Percentiles rank a stretch among this genome's conserved stretches.
Evolutionary conservation across 2,329 filamentous ascomycete species (phyloP).

Genomic region (Sporothrix variecibatus): DNA sequence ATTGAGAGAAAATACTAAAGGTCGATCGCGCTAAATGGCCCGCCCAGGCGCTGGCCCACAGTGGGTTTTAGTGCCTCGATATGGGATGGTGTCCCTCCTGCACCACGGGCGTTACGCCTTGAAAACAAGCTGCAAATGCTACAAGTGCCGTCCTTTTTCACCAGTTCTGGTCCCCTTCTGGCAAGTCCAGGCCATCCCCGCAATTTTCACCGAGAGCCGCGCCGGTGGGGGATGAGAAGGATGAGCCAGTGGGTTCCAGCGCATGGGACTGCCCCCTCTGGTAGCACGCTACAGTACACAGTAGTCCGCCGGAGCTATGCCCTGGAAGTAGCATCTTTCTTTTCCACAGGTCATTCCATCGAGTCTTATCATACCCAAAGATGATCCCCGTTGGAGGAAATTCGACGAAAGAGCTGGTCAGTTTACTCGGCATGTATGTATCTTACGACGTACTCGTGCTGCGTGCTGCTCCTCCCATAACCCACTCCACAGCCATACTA

Average conservation of each 20-base stretch:
- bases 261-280: background rate
- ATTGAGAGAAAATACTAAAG: background rate
- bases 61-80: background rate
- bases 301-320: background rate
- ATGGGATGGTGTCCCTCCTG: background rate
- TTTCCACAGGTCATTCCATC: background rate
- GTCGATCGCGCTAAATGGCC: background rate
- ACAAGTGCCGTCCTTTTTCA: background rate
- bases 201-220: constrained; percentile 18
- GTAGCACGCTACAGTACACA: background rate
- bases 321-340: background rate
- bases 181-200: background rate
- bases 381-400: background rate
- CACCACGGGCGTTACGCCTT: background rate
- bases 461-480: background rate
- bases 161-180: background rate
- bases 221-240: background rate
- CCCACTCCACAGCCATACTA: background rate
- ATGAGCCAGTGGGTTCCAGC: too few relatives aligned
- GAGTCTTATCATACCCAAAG: background rate
- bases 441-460: too few relatives aligned
- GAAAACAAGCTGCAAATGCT: background rate
- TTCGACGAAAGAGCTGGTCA: background rate
- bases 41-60: background rate
- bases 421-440: too few relatives aligned